These are phyloP conservation scores for Dendrobium nobile DNA, from an alignment of 106 monocot genomes.

Conservation along the genomic window DNA sequence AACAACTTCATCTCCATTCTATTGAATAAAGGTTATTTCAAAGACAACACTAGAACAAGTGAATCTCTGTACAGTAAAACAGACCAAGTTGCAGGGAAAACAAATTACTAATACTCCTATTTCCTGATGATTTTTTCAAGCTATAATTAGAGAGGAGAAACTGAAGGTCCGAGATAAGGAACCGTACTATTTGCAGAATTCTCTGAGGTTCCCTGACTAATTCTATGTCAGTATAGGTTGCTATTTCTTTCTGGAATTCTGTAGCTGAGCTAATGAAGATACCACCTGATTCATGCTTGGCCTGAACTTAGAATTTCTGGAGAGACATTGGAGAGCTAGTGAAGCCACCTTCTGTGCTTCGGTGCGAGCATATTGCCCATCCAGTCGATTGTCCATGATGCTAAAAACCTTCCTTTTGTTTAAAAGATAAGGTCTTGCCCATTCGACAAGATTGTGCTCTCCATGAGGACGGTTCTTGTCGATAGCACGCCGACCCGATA, in stretches of 20 bases:
- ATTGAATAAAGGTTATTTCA: too few relatives aligned
- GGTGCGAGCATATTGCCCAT: slow-evolving; percentile 52
- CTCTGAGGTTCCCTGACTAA: slow-evolving; percentile 14
- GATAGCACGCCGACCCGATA: slow-evolving; percentile 56
- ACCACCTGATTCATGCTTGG: slow-evolving; percentile 73
- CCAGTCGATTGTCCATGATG: slow-evolving; percentile 50
- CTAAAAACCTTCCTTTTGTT: slow-evolving; percentile 63
- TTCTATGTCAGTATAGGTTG: neutral
- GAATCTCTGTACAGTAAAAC: too few relatives aligned
- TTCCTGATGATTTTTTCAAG: too few relatives aligned
- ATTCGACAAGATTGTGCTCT: too few relatives aligned
- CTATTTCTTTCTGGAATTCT: neutral
- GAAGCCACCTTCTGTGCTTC: slow-evolving; percentile 56
- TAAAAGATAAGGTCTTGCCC: slow-evolving; percentile 42
- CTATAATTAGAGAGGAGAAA: slow-evolving; percentile 20
- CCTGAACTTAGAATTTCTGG: slow-evolving; percentile 26
- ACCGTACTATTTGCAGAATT: slow-evolving; percentile 8
- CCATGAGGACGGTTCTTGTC: slow-evolving; percentile 18
- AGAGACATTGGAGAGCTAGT: slow-evolving; percentile 46
- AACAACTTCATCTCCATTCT: too few relatives aligned
- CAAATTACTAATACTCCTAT: too few relatives aligned
- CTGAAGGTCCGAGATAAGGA: slow-evolving; percentile 9
- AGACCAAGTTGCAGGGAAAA: too few relatives aligned
- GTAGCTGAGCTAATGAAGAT: slow-evolving; percentile 42
- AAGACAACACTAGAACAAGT: too few relatives aligned